Base-by-base conservation (phyloP, 1,284 basidiomycete species). In the Trichosporon faecale region DNA sequence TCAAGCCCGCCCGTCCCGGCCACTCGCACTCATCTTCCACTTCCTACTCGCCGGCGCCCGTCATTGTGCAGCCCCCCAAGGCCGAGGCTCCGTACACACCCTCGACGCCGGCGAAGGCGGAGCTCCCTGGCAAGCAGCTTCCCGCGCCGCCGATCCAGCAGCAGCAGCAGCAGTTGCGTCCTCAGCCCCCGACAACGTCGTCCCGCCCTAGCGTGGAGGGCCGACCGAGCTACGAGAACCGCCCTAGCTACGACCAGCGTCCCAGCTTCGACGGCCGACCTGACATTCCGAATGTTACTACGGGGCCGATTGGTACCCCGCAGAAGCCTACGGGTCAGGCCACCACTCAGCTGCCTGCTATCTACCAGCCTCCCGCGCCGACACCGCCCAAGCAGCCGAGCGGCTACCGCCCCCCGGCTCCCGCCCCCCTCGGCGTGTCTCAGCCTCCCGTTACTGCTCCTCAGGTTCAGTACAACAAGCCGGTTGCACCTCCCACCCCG, bases 71-170 rank as follows among this genome's bases (percentile, higher is more conserved):
- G 40, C 64, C 12, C n/a, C 67, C 61, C 27, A 68, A 29, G 31
- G 21, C 66, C 23, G 63, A 44, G 37, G 61, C 61, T 37, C 27
- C 67, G 31, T 27, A 65, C 63, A 35, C 63, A 25, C 89, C 85
- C 84, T 66, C 83, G 87, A 57, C 86, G 88, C 35, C 77, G 83
- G 64, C 70, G 44, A 70, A 71, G 61, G 66, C 64, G 35, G 70
- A 74, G 52, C 69, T 70, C 55, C 63, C 44, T 82, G 40, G 84
- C 87, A 66, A 85, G 89, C 67, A 29, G 63, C 40, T 63, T 12
- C 72, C 64, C 29, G 69, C 71, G 61, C 70, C 70, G 14, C 60
- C 72, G 25, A 23, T 64, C 29, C 60, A 68, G 68, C 64, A 16
- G 37, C 71, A 66, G 49, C 70, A 33, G 33, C 69, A 70, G 57